Evolutionary conservation across 192 early-diverging fungal species (phyloP).

Genomic region (Linnemannia schmuckeri): DNA sequence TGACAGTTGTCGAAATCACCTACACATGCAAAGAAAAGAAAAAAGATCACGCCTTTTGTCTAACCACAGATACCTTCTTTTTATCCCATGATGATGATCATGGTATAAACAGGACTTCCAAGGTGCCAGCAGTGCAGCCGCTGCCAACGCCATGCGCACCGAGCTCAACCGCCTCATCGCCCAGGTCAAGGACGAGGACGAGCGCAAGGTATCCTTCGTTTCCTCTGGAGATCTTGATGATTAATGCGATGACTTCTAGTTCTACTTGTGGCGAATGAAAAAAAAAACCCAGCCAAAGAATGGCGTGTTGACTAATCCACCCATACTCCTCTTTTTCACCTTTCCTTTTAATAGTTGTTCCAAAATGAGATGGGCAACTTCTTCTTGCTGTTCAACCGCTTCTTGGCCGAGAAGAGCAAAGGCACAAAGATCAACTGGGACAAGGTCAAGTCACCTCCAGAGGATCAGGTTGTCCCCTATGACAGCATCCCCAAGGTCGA

Average conservation of each 20-base stretch:
- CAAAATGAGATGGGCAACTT: constrained; percentile 88
- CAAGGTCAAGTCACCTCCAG: constrained; percentile 89
- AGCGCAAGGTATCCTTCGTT: constrained; percentile 61
- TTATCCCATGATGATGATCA: neutral
- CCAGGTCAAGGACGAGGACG: constrained; percentile 63
- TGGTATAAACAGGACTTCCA: constrained; percentile 62
- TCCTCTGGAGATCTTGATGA: neutral
- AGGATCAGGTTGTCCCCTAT: constrained; percentile 89
- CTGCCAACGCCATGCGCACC: constrained; percentile 78
- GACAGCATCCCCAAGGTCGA: constrained; percentile 66
- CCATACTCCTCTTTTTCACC: neutral
- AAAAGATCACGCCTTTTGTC: neutral
- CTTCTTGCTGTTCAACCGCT: constrained; percentile 85
- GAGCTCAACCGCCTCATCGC: constrained; percentile 75
- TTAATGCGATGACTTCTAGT: neutral
- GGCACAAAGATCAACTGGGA: constrained; percentile 90
- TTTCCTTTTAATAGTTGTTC: constrained; percentile 60
- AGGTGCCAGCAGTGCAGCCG: constrained; percentile 65
- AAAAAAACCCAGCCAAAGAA: neutral
- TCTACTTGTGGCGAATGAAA: neutral
- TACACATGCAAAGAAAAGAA: neutral
- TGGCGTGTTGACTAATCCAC: neutral
- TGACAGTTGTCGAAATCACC: neutral
- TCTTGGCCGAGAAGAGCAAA: constrained; percentile 82
- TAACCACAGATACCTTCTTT: neutral